phyloP scores from a whole-genome alignment of 2,329 filamentous ascomycete species.

The Fusarium continuum region DNA sequence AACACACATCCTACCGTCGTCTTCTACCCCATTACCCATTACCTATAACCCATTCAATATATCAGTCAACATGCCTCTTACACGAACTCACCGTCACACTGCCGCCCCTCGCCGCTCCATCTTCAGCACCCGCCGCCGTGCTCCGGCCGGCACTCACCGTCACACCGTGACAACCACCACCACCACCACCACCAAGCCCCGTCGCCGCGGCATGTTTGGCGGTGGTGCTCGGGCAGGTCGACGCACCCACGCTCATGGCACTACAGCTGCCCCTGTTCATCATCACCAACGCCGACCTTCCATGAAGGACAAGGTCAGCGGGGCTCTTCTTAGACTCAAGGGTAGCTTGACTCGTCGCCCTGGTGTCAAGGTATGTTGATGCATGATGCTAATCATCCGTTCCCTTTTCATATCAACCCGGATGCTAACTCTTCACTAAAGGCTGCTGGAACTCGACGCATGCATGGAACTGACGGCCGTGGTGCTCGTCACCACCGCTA shows the following conservation, averaged over 20 bases:
- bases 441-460: constrained; percentile 77
- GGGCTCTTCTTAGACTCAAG: constrained; percentile 77
- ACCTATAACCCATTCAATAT: neutral
- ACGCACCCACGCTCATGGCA: constrained; percentile 49
- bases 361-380: constrained; percentile 70
- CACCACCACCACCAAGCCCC: constrained; percentile 55
- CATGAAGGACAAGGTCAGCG: constrained; percentile 80
- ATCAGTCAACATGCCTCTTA: constrained; percentile 46
- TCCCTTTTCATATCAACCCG: neutral
- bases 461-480: constrained; percentile 78
- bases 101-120: constrained; percentile 44
- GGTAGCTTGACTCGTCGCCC: constrained; percentile 74
- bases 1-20: neutral
- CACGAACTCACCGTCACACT: constrained; percentile 37
- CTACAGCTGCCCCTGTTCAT: constrained; percentile 51
- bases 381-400: no score
- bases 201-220: constrained; percentile 54
- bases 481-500: constrained; percentile 55
- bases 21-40: neutral
- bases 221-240: constrained; percentile 51
- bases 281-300: constrained; percentile 74
- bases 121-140: constrained; percentile 38
- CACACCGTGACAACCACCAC: constrained; percentile 48
- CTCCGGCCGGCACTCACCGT: constrained; percentile 39
- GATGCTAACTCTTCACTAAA: constrained; percentile 45